Evolutionary conservation across 441 rosid genomes (phyloP), one percentile per base, ranked within the genome.

Genomic region (Breynia disticha): DNA sequence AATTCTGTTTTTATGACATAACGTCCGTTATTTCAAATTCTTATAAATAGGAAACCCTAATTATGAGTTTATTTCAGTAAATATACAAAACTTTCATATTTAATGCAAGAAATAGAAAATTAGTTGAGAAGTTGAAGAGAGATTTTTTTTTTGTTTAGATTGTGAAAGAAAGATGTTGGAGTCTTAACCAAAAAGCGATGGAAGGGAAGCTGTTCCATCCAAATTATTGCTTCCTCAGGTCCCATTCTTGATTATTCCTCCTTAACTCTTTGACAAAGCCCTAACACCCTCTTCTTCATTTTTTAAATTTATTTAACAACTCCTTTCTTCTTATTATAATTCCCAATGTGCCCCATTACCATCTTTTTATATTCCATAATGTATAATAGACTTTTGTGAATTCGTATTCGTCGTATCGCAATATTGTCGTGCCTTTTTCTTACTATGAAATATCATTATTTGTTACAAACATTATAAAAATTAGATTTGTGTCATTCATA

Each of bases 221-320:
- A 62, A 51, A 61, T 69, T 52, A 70, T 57, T 59, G 61, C 48
- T 35, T 18, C n/a, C n/a, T n/a, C n/a, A 24, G 67, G 72, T 19
- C 76, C 79, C 72, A 57, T 46, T 60, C 32, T 60, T 67, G 83
- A 74, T 72, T 54, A 64, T 64, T 72, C 72, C 46, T 18, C 28
- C 66, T 66, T 42, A 81, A 72, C 87, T 65, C 76, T 70, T 75
- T 63, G 87, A 81, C 55, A 74, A 81, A 68, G 77, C 72, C 76
- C 28, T 65, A 52, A 49, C 81, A 81, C 64, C 84, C 64, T 65
- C 72, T 59, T 11, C 46, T 64, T 41, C 0, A 41, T 41, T 41
- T 9, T 41, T 41, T 41, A 41, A 41, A 37, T 5, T 11, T 41
- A 41, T 15, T n/a, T 11, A 47, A 56, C 56, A 16, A 55, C 50